phyloP scores from a whole-genome alignment of 2,329 filamentous ascomycete genomes.

The Huntiella savannae region DNA sequence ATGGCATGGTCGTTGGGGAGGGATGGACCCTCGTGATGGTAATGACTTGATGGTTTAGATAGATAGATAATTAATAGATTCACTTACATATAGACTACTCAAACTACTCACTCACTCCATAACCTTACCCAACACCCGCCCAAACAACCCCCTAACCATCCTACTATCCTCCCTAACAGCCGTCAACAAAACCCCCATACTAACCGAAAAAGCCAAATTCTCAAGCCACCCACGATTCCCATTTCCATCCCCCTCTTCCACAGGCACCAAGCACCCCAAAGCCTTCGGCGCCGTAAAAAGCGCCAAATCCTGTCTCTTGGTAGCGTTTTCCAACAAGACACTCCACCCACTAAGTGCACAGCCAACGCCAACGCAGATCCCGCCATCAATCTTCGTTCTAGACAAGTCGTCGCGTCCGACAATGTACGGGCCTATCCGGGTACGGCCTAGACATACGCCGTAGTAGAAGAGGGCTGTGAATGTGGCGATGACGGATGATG shows the following conservation, averaged over 20 bases:
- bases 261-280: conserved; percentile 51
- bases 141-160: conserved; percentile 50
- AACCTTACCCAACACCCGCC: conserved; percentile 35
- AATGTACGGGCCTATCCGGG: conserved; percentile 50
- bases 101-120: conserved; percentile 19
- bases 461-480: conserved; percentile 76
- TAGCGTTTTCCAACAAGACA: conserved; percentile 49
- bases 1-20: conserved; percentile 8
- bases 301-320: conserved; percentile 52
- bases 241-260: conserved; percentile 33
- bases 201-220: conserved; percentile 44
- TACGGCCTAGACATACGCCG: conserved; percentile 60
- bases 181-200: conserved; percentile 51
- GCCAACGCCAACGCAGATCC: conserved; percentile 51
- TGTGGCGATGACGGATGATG: conserved; percentile 56
- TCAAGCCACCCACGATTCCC: conserved; percentile 47
- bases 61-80: neutral
- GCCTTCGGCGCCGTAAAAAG: conserved; percentile 68
- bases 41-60: neutral
- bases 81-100: no score
- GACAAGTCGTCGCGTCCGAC: conserved; percentile 30
- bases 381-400: conserved; percentile 34
- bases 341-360: conserved; percentile 68
- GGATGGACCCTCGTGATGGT: conserved; percentile 5
- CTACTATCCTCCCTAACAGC: conserved; percentile 41